A percentile compares a stretch with the other conserved stretches of the same genome.
Evolutionary conservation across 78 protist genomes (phyloP).

Genomic region (Dictyostelium citrinum): DNA sequence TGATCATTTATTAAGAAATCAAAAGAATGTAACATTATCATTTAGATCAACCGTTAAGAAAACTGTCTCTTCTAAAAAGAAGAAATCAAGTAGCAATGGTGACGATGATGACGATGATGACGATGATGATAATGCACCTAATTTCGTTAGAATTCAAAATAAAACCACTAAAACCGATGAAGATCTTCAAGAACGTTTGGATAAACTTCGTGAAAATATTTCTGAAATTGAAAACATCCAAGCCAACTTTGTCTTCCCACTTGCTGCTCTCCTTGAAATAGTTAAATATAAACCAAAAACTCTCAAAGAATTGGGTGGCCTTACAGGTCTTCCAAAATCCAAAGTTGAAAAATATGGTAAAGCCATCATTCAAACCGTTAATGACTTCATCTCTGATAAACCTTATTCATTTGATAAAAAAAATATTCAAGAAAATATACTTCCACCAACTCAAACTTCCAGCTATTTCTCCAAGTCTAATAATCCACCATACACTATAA

Average conservation of each 20-base stretch:
- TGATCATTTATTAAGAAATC: background rate
- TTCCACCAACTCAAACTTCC: background rate
- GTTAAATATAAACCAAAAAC: background rate
- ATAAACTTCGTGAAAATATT: background rate
- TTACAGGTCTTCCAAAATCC: background rate
- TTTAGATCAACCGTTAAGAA: background rate
- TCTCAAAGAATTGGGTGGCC: background rate
- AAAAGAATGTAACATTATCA: background rate
- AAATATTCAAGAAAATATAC: background rate
- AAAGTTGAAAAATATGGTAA: background rate
- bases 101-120: conserved; percentile 7
- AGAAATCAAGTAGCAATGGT: background rate
- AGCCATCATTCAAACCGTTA: background rate
- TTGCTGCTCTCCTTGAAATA: background rate
- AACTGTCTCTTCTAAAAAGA: background rate
- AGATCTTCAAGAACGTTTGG: background rate
- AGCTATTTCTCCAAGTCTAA: background rate
- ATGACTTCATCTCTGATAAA: background rate
- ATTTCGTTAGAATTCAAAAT: background rate
- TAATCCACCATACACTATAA: background rate
- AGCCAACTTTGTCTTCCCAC: background rate
- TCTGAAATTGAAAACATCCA: background rate
- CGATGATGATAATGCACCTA: background rate
- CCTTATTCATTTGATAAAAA: background rate
- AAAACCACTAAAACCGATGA: background rate